phyloP scores from a whole-genome alignment of 2,329 filamentous ascomycete species.

The Chrysosporium keratinophilum region DNA sequence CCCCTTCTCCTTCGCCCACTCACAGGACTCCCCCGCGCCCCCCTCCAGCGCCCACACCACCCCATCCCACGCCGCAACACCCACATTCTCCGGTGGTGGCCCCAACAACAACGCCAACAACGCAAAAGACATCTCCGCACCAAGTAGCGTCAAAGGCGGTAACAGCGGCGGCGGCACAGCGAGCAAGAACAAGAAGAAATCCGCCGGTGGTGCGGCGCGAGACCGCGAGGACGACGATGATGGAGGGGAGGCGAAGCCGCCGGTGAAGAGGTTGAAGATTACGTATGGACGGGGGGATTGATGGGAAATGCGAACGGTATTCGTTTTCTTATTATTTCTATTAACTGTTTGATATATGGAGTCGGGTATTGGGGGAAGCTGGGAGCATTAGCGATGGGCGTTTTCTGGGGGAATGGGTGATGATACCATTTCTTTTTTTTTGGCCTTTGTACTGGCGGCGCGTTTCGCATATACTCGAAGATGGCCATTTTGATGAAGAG shows the following conservation, averaged over 20 bases:
- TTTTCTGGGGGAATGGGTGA: background rate
- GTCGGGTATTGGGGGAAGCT: background rate
- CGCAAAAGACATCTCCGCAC: conserved; percentile 18
- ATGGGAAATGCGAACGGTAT: too few relatives aligned
- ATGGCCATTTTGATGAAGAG: background rate
- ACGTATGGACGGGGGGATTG: conserved; percentile 33
- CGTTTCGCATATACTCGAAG: background rate
- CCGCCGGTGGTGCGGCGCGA: conserved; percentile 25
- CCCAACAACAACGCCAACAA: conserved; percentile 19
- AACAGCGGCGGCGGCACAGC: conserved; percentile 19
- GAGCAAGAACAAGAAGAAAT: conserved; percentile 32
- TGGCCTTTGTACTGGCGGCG: background rate
- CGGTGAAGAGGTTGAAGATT: conserved; percentile 37
- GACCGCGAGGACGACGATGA: conserved; percentile 29
- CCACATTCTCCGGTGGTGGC: conserved; percentile 33
- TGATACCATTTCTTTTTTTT: background rate
- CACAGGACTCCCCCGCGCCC: conserved; percentile 34
- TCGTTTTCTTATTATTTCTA: too few relatives aligned
- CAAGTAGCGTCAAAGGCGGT: conserved; percentile 27
- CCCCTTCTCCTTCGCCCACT: too few relatives aligned
- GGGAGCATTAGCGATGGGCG: conserved; percentile 1
- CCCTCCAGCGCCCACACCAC: conserved; percentile 39
- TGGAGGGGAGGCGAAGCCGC: conserved; percentile 27
- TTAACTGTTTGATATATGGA: too few relatives aligned
- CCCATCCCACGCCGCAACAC: conserved; percentile 38